A percentile compares a stretch with the other conserved stretches of the same genome.
Conservation (phyloP, 768 basidiomycete genomes). For the Tephrocybe rancida region DNA sequence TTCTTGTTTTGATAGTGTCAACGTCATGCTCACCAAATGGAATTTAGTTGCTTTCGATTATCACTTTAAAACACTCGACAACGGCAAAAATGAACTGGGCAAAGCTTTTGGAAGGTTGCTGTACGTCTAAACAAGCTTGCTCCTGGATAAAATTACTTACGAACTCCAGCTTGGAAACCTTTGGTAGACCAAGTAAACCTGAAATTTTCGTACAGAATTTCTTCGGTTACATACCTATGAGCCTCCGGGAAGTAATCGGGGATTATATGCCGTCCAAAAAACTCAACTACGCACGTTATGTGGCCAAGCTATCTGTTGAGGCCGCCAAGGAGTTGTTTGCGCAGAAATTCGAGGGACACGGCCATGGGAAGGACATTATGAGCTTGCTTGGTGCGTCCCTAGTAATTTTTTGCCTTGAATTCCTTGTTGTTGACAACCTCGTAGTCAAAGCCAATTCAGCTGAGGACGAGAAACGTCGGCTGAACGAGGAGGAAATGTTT, state of each 20-base stretch:
- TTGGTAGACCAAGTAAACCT: constrained; percentile 27
- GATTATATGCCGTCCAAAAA: constrained; percentile 31
- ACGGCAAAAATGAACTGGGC: constrained; percentile 37
- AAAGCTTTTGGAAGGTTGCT: constrained; percentile 36
- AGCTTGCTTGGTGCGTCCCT: constrained; percentile 40
- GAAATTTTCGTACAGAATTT: constrained; percentile 35
- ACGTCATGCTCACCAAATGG: background rate
- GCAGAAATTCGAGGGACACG: constrained; percentile 33
- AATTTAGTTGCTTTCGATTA: constrained; percentile 51
- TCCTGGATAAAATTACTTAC: background rate
- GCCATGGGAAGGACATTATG: constrained; percentile 43
- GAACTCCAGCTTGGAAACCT: constrained; percentile 29
- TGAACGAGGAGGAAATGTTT: constrained; percentile 52
- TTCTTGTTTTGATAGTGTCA: no score
- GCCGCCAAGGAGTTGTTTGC: constrained; percentile 38
- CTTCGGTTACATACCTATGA: constrained; percentile 28
- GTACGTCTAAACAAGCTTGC: constrained; percentile 24
- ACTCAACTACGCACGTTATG: constrained; percentile 31
- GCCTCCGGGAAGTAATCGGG: constrained; percentile 34
- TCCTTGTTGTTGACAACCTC: background rate
- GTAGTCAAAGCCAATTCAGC: constrained; percentile 58
- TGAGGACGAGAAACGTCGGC: constrained; percentile 40
- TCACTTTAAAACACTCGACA: constrained; percentile 41
- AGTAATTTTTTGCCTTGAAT: background rate
- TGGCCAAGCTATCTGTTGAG: constrained; percentile 30